These are phyloP conservation scores for Talaromyces albobiverticillius DNA, from an alignment of 2,329 filamentous ascomycete genomes.

Conservation along the genomic window DNA sequence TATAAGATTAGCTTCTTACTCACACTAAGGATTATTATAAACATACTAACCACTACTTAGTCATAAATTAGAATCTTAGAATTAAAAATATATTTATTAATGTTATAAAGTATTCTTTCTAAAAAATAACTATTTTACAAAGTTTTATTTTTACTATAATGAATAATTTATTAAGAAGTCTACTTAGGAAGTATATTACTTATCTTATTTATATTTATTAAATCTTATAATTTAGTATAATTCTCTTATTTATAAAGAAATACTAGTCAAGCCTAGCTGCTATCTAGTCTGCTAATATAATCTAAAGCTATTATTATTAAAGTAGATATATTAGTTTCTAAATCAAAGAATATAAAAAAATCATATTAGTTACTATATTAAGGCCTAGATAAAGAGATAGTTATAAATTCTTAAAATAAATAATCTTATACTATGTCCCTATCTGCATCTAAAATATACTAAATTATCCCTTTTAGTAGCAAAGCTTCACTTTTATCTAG, in stretches of 20 bases:
- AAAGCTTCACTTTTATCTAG: neutral
- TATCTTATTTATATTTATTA: neutral
- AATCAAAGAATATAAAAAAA: neutral
- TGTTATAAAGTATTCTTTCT: neutral
- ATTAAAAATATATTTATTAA: neutral
- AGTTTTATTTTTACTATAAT: neutral
- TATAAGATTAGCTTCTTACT: neutral
- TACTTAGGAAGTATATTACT: neutral
- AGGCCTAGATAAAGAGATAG: neutral
- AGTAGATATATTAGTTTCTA: neutral
- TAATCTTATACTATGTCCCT: neutral
- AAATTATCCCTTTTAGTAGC: neutral
- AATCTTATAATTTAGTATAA: neutral
- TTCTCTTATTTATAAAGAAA: neutral
- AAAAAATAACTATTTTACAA: neutral
- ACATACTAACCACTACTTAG: neutral
- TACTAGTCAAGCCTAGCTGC: neutral
- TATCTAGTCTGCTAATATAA: neutral
- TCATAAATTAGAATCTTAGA: neutral
- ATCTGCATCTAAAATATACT: neutral
- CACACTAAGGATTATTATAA: neutral
- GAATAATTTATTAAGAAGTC: neutral
- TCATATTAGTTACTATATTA: neutral
- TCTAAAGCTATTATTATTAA: neutral
- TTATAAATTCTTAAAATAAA: neutral